Conservation (phyloP, 140 eudicot genomes). For the Flaveria floridana region DNA sequence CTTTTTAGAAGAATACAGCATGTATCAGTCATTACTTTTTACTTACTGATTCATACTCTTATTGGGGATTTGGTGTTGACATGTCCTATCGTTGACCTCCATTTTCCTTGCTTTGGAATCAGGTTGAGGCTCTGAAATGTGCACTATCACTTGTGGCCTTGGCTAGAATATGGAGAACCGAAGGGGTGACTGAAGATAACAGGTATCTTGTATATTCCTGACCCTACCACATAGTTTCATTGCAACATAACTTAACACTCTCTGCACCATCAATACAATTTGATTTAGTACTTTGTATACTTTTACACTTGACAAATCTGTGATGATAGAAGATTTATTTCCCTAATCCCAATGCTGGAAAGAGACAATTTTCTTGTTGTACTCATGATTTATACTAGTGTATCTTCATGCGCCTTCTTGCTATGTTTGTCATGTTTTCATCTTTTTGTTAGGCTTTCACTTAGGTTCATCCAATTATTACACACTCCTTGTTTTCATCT, state of each 20-base stretch:
- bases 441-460: not conserved
- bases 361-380: conserved; percentile 1
- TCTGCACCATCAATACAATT: not conserved
- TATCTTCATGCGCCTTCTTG: not conserved
- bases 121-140: conserved; percentile 97
- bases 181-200: conserved; percentile 94
- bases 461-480: not conserved
- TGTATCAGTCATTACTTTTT: not conserved
- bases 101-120: conserved; percentile 27
- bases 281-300: not conserved
- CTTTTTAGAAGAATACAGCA: not conserved
- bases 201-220: conserved; percentile 45
- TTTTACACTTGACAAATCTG: not conserved
- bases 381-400: not conserved
- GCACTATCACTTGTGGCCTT: conserved; percentile 81
- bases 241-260: not conserved
- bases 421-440: not conserved
- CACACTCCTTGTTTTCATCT: conserved; percentile 7
- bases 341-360: conserved; percentile 1
- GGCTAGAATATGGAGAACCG: conserved; percentile 74
- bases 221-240: conserved; percentile 1
- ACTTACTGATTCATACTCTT: conserved; percentile 3
- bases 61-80: not conserved
- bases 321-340: not conserved
- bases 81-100: not conserved